phyloP scores from a whole-genome alignment of 2,329 filamentous ascomycete species.

The Stagonosporopsis chrysanthemi region DNA sequence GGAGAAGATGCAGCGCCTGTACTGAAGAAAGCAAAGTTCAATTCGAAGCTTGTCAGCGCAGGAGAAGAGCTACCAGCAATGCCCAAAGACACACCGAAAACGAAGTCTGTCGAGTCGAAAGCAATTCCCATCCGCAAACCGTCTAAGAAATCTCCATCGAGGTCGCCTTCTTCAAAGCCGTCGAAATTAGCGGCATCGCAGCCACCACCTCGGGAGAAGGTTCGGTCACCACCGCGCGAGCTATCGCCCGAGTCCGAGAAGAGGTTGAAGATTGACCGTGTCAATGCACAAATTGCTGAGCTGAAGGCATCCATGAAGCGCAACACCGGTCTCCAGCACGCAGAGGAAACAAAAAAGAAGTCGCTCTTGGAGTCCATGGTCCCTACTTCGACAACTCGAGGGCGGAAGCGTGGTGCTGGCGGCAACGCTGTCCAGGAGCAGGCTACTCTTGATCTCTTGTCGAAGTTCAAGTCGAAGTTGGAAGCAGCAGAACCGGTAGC shows the following conservation, averaged over 20 bases:
- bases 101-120: conserved; percentile 29
- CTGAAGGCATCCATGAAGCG: conserved; percentile 84
- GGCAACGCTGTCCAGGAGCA: conserved; percentile 60
- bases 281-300: conserved; percentile 81
- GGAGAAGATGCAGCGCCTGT: conserved; percentile 65
- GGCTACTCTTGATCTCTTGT: conserved; percentile 71
- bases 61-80: conserved; percentile 52
- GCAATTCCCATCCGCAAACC: conserved; percentile 46
- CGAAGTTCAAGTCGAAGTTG: conserved; percentile 80
- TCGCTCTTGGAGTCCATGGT: conserved; percentile 77
- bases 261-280: conserved; percentile 65
- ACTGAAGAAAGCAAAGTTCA: conserved; percentile 79
- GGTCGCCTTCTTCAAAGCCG: conserved; percentile 34
- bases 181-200: conserved; percentile 20
- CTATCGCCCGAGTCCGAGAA: conserved; percentile 51
- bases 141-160: conserved; percentile 33
- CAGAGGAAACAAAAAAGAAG: conserved; percentile 57
- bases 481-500: conserved; percentile 52
- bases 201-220: conserved; percentile 28
- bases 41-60: conserved; percentile 72
- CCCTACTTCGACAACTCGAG: conserved; percentile 72
- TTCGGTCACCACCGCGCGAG: conserved; percentile 41
- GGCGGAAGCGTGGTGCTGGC: conserved; percentile 72
- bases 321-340: conserved; percentile 50
- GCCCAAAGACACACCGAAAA: conserved; percentile 34